Percentiles rank a stretch among this genome's conserved stretches.
Evolutionary conservation across 768 basidiomycete species (phyloP).

Genomic region (Kwoniella bestiolae): DNA sequence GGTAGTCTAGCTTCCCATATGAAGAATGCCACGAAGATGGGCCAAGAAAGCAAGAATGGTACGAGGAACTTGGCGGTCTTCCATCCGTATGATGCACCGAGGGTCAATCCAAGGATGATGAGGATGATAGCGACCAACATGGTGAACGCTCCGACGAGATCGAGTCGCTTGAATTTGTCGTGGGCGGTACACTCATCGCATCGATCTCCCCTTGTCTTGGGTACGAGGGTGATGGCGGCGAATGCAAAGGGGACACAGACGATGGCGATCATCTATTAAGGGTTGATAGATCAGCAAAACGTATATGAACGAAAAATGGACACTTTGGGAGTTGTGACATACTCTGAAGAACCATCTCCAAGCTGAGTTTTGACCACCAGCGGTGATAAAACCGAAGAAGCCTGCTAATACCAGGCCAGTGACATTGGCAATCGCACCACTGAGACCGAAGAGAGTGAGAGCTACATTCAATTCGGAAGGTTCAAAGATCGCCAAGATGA

Average conservation of each 20-base stretch:
- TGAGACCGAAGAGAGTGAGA: conserved; percentile 34
- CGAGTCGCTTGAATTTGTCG: conserved; percentile 44
- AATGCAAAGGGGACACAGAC: conserved; percentile 26
- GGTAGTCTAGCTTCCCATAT: conserved; percentile 44
- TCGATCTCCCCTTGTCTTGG: conserved; percentile 27
- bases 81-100: conserved; percentile 53
- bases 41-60: conserved; percentile 47
- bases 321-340: not conserved
- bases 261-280: conserved; percentile 21
- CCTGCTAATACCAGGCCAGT: conserved; percentile 39
- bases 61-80: conserved; percentile 48
- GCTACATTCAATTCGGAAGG: conserved; percentile 31
- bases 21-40: conserved; percentile 51
- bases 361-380: conserved; percentile 34
- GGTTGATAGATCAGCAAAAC: not conserved
- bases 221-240: conserved; percentile 24
- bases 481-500: conserved; percentile 45
- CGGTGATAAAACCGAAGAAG: conserved; percentile 41
- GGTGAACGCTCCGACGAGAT: conserved; percentile 42
- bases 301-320: not conserved
- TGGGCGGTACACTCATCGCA: conserved; percentile 15
- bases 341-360: conserved; percentile 53
- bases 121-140: conserved; percentile 51
- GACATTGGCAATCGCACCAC: conserved; percentile 38
- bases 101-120: conserved; percentile 53